Base-by-base conservation (phyloP, 1,284 basidiomycete species). In the Ganoderma leucocontextum region DNA sequence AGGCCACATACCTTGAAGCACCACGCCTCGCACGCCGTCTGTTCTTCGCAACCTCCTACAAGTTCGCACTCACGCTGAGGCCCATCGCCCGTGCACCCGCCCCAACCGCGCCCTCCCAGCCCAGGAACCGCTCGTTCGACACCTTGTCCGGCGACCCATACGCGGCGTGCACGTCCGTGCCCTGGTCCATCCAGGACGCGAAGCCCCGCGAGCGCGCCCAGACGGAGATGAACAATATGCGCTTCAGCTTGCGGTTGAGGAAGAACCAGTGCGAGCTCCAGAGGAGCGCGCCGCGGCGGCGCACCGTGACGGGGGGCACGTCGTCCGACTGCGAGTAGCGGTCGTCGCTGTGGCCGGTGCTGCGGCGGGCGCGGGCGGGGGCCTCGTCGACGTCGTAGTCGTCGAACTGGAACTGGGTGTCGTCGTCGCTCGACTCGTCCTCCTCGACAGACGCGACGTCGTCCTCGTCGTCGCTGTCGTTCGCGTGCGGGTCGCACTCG, bases 251-350 rank as follows among this genome's bases (percentile, higher is more conserved):
- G 78, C 92, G 89, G 84, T 97, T 98, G 78, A 97, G 87, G 85
- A 99, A 98, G 84, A 99, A 98, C 89, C 96, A 98, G 79, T 98
- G 96, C 17, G 95, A 96, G 42, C 95, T 96, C 97, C 97, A 99
- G 7, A 99, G 85, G 67, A 99, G 84, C 5, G 95, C 93, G n/a
- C 95, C 95, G 17, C 83, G 77, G 65, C 83, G 81, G 66, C 49
- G 77, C 63, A n/a, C 49, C 68, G 63, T 12, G 17, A 44, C 41
- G 8, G 62, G 63, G 19, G 44, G 69, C 59, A 67, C 63, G 33
- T 67, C 68, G 64, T 75, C 74, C 8, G 29, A 29, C 29, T 29
- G 29, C 29, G 73, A 72, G 35, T 25, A 49, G 22, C 47, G 47
- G 22, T 79, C 80, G 64, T 79, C 78, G 64, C 78, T 77, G 8